These are phyloP conservation scores for Datisca glomerata DNA, from an alignment of 306 rosid genomes.

Conservation along the genomic window DNA sequence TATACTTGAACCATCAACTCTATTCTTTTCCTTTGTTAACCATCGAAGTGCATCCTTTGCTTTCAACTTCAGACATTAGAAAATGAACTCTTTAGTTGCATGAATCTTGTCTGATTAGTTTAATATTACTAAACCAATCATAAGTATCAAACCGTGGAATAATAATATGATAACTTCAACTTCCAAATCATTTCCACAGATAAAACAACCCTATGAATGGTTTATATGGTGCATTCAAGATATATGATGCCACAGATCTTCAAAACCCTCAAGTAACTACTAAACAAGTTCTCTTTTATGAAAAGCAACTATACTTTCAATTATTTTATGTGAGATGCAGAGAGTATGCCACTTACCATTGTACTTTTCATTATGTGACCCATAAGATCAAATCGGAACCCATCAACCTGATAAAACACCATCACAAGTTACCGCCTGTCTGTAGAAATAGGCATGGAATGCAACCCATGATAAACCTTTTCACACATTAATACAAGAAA, in stretches of 20 bases:
- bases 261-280: no score
- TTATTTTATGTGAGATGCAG: background rate
- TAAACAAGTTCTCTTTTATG: no score
- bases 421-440: background rate
- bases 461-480: background rate
- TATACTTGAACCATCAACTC: conserved; percentile 82
- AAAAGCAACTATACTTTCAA: no score
- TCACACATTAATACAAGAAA: background rate
- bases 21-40: conserved; percentile 54
- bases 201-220: no score
- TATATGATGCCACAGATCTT: no score
- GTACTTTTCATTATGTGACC: conserved; percentile 96
- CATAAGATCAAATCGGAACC: conserved; percentile 95
- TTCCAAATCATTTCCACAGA: no score
- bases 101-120: no score
- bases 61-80: conserved; percentile 46
- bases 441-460: no score
- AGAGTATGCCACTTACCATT: conserved; percentile 40
- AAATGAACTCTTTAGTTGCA: no score
- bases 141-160: conserved; percentile 2
- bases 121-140: no score
- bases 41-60: conserved; percentile 43
- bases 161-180: no score
- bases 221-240: no score
- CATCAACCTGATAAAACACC: conserved; percentile 63